Percentiles rank a stretch among this genome's conserved stretches.
Evolutionary conservation across 2,329 filamentous ascomycete genomes (phyloP).

Genomic region (Phialocephala subalpina): DNA sequence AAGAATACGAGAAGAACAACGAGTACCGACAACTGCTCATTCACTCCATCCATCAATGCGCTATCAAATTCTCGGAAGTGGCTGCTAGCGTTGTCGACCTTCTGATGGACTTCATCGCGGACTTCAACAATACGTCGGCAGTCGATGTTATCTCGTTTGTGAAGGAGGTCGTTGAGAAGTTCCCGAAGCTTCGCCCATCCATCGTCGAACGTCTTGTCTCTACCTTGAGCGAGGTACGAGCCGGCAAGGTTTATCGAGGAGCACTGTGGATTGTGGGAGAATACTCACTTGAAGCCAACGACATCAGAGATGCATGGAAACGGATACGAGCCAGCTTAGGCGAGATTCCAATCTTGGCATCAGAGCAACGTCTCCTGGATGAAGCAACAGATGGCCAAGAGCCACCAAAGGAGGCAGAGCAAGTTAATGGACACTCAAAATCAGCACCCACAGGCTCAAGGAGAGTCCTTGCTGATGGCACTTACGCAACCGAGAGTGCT

Average conservation of each 20-base stretch:
- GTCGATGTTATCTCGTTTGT: conserved; percentile 99
- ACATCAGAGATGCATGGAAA: conserved; percentile 97
- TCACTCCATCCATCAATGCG: conserved; percentile 96
- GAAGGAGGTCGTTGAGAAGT: conserved; percentile 98
- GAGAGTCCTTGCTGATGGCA: conserved; percentile 94
- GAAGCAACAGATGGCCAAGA: conserved; percentile 77
- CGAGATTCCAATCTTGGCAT: conserved; percentile 95
- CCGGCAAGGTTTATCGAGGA: conserved; percentile 96
- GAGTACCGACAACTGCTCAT: conserved; percentile 96
- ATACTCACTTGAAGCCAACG: conserved; percentile 91
- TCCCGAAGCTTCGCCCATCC: conserved; percentile 85
- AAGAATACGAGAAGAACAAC: conserved; percentile 98
- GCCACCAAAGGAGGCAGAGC: conserved; percentile 65
- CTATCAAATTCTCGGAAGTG: conserved; percentile 98
- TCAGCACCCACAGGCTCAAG: conserved; percentile 83
- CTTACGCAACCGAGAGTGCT: conserved; percentile 96
- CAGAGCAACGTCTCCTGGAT: conserved; percentile 90
- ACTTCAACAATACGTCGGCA: conserved; percentile 96
- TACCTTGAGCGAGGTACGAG: conserved; percentile 90
- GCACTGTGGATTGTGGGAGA: conserved; percentile 98
- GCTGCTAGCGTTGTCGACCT: conserved; percentile 95
- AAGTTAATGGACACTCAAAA: conserved; percentile 84
- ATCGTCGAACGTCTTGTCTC: conserved; percentile 91
- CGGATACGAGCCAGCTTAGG: conserved; percentile 91
- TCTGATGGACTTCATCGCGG: conserved; percentile 98